phyloP scores from a whole-genome alignment of 805 yeast genomes.

The Torulaspora microellipsoides region DNA sequence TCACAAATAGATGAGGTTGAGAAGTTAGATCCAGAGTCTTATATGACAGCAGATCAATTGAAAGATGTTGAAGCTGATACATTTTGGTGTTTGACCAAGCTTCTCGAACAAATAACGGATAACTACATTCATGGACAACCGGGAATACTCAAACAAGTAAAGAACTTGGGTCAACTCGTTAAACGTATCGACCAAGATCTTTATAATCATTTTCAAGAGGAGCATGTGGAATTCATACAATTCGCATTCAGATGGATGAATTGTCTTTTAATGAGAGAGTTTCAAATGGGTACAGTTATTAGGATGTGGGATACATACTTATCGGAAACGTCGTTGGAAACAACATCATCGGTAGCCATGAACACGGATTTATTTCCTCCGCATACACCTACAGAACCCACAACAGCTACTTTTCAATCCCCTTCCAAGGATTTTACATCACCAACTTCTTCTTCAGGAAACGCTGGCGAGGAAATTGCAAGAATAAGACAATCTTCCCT shows the following conservation, averaged over 20 bases:
- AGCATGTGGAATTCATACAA: slow-evolving; percentile 91
- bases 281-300: slow-evolving; percentile 68
- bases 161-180: slow-evolving; percentile 70
- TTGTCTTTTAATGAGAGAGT: slow-evolving; percentile 91
- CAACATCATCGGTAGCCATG: slow-evolving; percentile 17
- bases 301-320: slow-evolving; percentile 98
- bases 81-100: slow-evolving; percentile 91
- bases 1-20: slow-evolving; percentile 46
- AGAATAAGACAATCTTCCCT: slow-evolving; percentile 36
- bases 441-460: slow-evolving; percentile 12
- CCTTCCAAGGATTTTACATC: slow-evolving; percentile 14
- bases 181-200: slow-evolving; percentile 73
- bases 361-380: slow-evolving; percentile 15
- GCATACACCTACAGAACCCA: slow-evolving; percentile 23
- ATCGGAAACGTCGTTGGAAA: slow-evolving; percentile 53
- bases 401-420: slow-evolving; percentile 18
- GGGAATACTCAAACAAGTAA: slow-evolving; percentile 88
- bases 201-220: slow-evolving; percentile 67
- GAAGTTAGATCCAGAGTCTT: slow-evolving; percentile 53
- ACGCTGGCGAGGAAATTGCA: slow-evolving; percentile 12
- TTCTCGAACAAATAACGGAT: slow-evolving; percentile 92
- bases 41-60: slow-evolving; percentile 54
- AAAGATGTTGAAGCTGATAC: slow-evolving; percentile 88
- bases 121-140: slow-evolving; percentile 98
- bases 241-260: slow-evolving; percentile 99